Base-by-base conservation (phyloP, 1,284 basidiomycete genomes). In the Cryptococcus maquisensis region DNA sequence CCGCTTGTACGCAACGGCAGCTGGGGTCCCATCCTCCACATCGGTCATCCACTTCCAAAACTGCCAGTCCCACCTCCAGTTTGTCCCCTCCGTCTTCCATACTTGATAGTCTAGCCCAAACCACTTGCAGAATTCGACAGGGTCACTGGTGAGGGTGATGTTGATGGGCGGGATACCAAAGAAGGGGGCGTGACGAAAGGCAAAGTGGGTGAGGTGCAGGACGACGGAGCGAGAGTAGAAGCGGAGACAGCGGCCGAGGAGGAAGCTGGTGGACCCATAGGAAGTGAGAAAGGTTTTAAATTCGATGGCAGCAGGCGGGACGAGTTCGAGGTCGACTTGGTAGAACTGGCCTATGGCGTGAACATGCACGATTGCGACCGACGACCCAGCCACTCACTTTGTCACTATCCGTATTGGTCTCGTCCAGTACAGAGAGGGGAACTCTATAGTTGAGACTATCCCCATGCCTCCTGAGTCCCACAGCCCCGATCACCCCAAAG, bases 311-410 rank as follows among this genome's bases (percentile, higher is more conserved):
- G 18, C 13, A 6, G 63, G 54, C 3, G 62, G 57, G 20, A 59
- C 24, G 44, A 70, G 47, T 12, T 66, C 49, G 4, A 71, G 40
- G 49, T 73, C 71, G 51, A 71, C 49, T 43, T 71, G 68, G 53
- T 60, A 69, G 59, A 69, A 69, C 40, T 55, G 24, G 39, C 8
- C 1, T 32, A 32, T 32, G 28, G 42, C 13, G 3, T 20, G n/a
- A 49, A 15, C 24, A 39, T 32, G 28, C 28, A 32, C 28, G 7
- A 8, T 1, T 6, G 28, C 9, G 43, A 32, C 28, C 28, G 28
- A 10, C 28, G 28, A 1, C 28, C 10, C 28, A 10, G 28, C 7
- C 6, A 47, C 47, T 55, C 21, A 56, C 52, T 23, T 53, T 47
- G 1, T 57, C 51, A 3, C 56, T 48, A 13, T 53, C n/a, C 21